phyloP scores from a whole-genome alignment of 768 basidiomycete genomes.

The Mycena floridula region DNA sequence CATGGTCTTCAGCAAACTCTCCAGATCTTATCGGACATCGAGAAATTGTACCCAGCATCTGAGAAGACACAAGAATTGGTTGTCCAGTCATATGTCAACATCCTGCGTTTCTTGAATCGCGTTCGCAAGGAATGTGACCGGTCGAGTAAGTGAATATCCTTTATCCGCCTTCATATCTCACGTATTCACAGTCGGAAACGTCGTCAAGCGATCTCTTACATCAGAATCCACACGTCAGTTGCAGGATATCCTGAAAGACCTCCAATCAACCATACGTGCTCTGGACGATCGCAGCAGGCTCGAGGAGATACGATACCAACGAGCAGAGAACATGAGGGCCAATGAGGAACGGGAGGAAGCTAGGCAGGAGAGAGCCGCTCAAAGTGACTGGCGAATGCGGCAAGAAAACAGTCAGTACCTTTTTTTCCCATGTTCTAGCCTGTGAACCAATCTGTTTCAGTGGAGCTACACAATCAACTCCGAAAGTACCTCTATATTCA shows the following conservation, averaged over 20 bases:
- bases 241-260: constrained; percentile 9
- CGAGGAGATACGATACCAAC: constrained; percentile 4
- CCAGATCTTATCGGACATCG: constrained; percentile 9
- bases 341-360: constrained; percentile 6
- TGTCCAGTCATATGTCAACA: constrained; percentile 13
- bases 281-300: constrained; percentile 3
- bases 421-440: no score
- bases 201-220: not conserved
- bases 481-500: constrained; percentile 7
- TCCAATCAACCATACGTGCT: constrained; percentile 4
- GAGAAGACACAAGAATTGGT: constrained; percentile 8
- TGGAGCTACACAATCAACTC: constrained; percentile 5
- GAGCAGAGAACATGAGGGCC: constrained; percentile 1
- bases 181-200: constrained; percentile 2
- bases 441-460: not conserved
- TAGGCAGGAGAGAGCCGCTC: constrained; percentile 1
- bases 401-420: constrained; percentile 10
- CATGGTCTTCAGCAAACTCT: constrained; percentile 7
- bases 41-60: constrained; percentile 13
- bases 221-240: constrained; percentile 9
- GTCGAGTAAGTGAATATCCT: constrained; percentile 3
- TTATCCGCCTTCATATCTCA: not conserved
- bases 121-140: constrained; percentile 16
- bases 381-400: not conserved
- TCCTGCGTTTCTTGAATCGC: constrained; percentile 17